Conservation (phyloP, 768 basidiomycete species). For the Tylopilus sp. region DNA sequence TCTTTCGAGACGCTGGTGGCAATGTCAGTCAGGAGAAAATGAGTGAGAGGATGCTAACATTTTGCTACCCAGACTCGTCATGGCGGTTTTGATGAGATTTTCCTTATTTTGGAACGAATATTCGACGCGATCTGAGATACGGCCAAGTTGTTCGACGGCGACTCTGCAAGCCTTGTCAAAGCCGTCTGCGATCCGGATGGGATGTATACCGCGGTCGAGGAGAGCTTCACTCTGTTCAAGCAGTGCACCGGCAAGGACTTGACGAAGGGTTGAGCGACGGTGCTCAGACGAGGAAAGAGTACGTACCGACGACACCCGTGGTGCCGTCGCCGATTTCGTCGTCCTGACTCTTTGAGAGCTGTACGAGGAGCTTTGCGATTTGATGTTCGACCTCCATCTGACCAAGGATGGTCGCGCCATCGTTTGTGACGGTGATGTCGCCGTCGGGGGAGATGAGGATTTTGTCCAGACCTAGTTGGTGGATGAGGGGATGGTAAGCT, state of each 20-base stretch:
- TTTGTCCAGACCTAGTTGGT: slow-evolving; percentile 80
- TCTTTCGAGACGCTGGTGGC: slow-evolving; percentile 88
- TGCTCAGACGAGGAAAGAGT: slow-evolving; percentile 1
- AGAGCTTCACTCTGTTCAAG: slow-evolving; percentile 91
- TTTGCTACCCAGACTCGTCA: slow-evolving; percentile 96
- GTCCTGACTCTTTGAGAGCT: slow-evolving; percentile 96
- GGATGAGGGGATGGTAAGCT: slow-evolving; percentile 10
- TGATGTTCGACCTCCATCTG: slow-evolving; percentile 99
- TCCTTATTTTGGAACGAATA: slow-evolving; percentile 79
- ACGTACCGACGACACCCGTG: slow-evolving; percentile 96
- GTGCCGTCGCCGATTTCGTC: slow-evolving; percentile 99
- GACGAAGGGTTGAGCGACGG: slow-evolving; percentile 1
- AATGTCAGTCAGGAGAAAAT: slow-evolving; percentile 1
- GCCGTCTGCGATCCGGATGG: slow-evolving; percentile 98
- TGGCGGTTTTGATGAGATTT: slow-evolving; percentile 91
- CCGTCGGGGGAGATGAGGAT: slow-evolving; percentile 95
- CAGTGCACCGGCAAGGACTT: slow-evolving; percentile 96
- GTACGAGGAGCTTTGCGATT: slow-evolving; percentile 96
- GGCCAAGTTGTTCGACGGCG: slow-evolving; percentile 86
- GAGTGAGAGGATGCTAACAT: slow-evolving; percentile 54
- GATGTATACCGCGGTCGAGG: slow-evolving; percentile 99
- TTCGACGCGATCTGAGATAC: slow-evolving; percentile 85
- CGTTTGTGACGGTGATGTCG: slow-evolving; percentile 98
- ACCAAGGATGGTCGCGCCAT: slow-evolving; percentile 95
- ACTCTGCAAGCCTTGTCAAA: slow-evolving; percentile 93